A percentile compares a stretch with the other conserved stretches of the same genome.
These are phyloP conservation scores for Telopea speciosissima DNA, from an alignment of 177 flowering plant species.

Conservation along the genomic window DNA sequence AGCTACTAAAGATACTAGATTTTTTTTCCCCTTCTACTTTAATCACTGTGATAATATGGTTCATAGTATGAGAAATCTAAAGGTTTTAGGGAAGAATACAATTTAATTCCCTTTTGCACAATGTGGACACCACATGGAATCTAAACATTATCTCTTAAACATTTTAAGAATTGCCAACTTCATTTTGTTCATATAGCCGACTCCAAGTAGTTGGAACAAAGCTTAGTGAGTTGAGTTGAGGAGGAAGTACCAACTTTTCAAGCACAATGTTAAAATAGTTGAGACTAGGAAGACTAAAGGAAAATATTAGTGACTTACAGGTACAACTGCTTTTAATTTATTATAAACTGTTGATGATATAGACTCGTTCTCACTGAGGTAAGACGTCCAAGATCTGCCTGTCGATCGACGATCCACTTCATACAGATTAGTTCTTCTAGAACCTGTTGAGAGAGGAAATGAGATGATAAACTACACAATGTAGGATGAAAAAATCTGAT, in stretches of 20 bases:
- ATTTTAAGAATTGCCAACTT: no score
- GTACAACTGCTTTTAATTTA: conserved; percentile 25
- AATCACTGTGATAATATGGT: background rate
- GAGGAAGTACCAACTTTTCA: background rate
- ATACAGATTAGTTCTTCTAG: conserved; percentile 8
- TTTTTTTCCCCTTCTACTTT: no score
- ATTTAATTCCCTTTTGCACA: no score
- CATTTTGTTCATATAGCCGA: no score
- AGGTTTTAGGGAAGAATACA: background rate
- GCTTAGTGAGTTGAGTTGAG: background rate
- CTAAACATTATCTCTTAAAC: no score
- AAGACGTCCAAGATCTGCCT: conserved; percentile 32
- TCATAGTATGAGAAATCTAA: background rate
- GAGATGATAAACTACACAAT: background rate
- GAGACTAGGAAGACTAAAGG: background rate
- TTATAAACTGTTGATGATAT: conserved; percentile 17
- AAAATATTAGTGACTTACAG: conserved; percentile 27
- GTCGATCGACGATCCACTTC: conserved; percentile 31
- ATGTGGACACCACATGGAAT: no score
- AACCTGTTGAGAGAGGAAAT: conserved; percentile 12
- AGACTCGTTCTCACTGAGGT: conserved; percentile 19
- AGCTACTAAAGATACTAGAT: no score
- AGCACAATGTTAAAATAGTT: background rate
- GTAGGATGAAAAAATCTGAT: background rate
- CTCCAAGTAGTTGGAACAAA: no score